Evolutionary conservation across 371 early-diverging fungal species (phyloP).

Genomic region (Mortierella sp.): DNA sequence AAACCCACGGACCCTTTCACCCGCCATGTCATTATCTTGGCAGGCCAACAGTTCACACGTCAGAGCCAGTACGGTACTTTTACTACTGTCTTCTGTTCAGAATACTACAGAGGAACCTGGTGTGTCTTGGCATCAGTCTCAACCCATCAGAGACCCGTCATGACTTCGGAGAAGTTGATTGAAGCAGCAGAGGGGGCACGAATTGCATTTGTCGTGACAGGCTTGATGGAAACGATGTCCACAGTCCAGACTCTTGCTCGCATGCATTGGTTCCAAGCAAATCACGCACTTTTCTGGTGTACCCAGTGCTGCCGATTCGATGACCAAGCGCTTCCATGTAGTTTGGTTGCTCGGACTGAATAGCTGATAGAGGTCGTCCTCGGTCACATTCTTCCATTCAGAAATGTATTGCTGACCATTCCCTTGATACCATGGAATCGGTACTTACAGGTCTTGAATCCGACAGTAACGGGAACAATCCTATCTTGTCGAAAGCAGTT

Average conservation of each 20-base stretch:
- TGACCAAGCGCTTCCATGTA: conserved; percentile 19
- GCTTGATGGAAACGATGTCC: conserved; percentile 13
- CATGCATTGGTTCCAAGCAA: conserved; percentile 4
- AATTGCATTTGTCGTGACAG: background rate
- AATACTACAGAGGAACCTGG: background rate
- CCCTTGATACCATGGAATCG: conserved; percentile 21
- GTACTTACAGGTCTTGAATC: conserved; percentile 21
- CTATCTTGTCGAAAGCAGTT: conserved; percentile 4
- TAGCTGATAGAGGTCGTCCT: conserved; percentile 12
- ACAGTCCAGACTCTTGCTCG: background rate
- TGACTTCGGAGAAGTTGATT: background rate
- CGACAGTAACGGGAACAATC: conserved; percentile 16
- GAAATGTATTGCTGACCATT: conserved; percentile 20
- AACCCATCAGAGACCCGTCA: background rate
- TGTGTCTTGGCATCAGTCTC: background rate
- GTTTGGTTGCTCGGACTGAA: conserved; percentile 7
- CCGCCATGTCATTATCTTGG: too few species aligned
- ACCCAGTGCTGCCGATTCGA: conserved; percentile 4
- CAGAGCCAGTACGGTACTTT: too few species aligned
- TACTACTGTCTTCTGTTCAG: too few species aligned
- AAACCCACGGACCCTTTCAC: too few species aligned
- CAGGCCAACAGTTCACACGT: too few species aligned
- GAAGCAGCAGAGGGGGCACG: conserved; percentile 17
- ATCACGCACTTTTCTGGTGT: conserved; percentile 4
- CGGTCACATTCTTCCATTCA: conserved; percentile 14